Base-by-base conservation (phyloP, 2,329 filamentous ascomycete genomes). In the Botrytis paeoniae region DNA sequence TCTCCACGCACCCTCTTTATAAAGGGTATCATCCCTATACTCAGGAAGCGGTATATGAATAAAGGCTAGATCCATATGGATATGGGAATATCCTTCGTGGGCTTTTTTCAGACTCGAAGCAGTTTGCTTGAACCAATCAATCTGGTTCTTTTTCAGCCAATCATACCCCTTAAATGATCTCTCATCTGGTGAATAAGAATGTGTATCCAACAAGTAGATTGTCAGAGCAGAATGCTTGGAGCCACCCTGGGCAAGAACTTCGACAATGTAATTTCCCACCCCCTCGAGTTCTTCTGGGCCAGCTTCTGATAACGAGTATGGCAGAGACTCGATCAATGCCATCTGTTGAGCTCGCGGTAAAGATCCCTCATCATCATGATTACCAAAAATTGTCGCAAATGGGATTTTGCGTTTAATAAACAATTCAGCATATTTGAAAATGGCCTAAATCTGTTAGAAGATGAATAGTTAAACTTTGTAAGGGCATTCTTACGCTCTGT, bases 21-120 rank as follows among this genome's bases (percentile, higher is more conserved):
- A 84, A 48, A 92, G 88, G 3, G 88, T 85, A 1, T 83, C 80
- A 68, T 91, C 87, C 57, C 88, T 86, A 80, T 98, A 98, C 81
- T 99, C 96, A 0, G 96, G 95, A 4, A 99, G 85, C 0, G 96
- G 96, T 72, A 99, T 99, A 81, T 99, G 96, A 75, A 99, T 97
- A 81, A 99, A 99, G 0, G 96, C 94, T 82, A 98, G 89, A 80
- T 99, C 93, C 88, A 99, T 93, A 81, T 98, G 96, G 69, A 94
- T 92, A 80, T 96, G 93, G 0, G 92, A 93, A 82, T 98, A 99
- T 78, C 94, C 90, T 75, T 88, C 88, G 81, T 97, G 95, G 74
- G 89, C 89, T 79, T 91, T 89, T 83, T 93, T 93, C 64, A 98
- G 84, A 20, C 89, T 84, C 73, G 91, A 85, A 0, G 93, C 91